Base-by-base conservation (phyloP, 192 early-diverging fungal species). In the Ramicandelaber brevisporus region DNA sequence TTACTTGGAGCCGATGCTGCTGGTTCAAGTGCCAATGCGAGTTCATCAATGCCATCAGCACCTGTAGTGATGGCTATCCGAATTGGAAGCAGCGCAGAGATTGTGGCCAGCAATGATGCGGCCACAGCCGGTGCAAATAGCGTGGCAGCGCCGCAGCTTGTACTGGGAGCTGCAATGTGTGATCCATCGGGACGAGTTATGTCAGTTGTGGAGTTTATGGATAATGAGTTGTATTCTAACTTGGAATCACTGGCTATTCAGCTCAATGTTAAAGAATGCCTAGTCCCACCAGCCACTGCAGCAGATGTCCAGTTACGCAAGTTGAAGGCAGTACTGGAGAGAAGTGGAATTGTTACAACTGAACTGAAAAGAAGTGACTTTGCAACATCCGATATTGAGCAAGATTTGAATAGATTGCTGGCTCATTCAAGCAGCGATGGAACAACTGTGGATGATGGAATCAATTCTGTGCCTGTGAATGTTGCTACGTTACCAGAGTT, bases 241-340 rank as follows among this genome's bases (percentile, higher is more conserved):
- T 66, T 98, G 25, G 92, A 98, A 65, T 74, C 86, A 4, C 50
- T 96, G 19, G 48, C 80, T 14, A 83, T 92, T 40, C 90, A 96
- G 48, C 65, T 90, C 23, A 73, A 75, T 19, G 79, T 86, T 26
- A 89, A 89, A 40, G 90, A 96, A 43, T 87, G 82, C 33, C 45
- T 90, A 8, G 40, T 96, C 13, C 50, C 63, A 8, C 25, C 40
- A 4, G 49, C 57, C 29, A 57, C 73, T 13, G 39, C 53, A 2
- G 40, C 47, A 11, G 70, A 75, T 25, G 63, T 71, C 28, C 78
- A 93, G 34, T 33, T 62, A 5, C 47, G 41, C 5, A 85, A 78
- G 34, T 38, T 96, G 14, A 50, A 50, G 3, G 53, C 48, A 3
- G 63, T 88, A 5, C 48, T 92, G 4, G 61, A 69, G 6, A 59